A percentile compares a stretch with the other conserved stretches of the same genome.
Conservation (phyloP, 257 asterid species). For the Paulownia fortunei region DNA sequence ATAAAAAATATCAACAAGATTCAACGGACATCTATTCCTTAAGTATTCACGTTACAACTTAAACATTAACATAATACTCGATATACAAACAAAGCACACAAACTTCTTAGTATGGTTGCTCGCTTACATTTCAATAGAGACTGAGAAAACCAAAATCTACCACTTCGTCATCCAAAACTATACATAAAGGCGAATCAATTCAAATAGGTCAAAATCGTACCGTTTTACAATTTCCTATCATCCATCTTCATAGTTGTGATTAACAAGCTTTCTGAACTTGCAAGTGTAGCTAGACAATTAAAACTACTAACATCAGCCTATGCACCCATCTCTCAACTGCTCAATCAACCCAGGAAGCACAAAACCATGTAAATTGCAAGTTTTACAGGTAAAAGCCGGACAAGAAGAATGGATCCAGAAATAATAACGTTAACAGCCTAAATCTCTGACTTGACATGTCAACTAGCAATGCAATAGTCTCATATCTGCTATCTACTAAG, state of each 20-base stretch:
- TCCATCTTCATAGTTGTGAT: not conserved
- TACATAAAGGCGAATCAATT: not conserved
- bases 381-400: conserved; percentile 5
- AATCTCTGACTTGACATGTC: conserved; percentile 10
- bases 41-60: not conserved
- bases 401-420: not conserved
- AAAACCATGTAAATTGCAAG: conserved; percentile 24
- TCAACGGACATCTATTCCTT: not conserved
- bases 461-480: not conserved
- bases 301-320: not conserved
- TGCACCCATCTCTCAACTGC: not conserved
- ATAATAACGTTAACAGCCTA: conserved; percentile 6
- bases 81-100: not conserved
- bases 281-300: not conserved
- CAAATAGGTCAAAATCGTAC: not conserved
- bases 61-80: not conserved
- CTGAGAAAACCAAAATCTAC: not conserved
- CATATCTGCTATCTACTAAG: conserved; percentile 14
- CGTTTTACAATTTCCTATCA: not conserved
- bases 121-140: not conserved
- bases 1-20: not conserved
- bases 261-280: not conserved
- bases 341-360: conserved; percentile 11
- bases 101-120: not conserved
- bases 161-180: not conserved